Base-by-base conservation (phyloP, 2,329 filamentous ascomycete genomes). In the Basipetospora chlamydospora region DNA sequence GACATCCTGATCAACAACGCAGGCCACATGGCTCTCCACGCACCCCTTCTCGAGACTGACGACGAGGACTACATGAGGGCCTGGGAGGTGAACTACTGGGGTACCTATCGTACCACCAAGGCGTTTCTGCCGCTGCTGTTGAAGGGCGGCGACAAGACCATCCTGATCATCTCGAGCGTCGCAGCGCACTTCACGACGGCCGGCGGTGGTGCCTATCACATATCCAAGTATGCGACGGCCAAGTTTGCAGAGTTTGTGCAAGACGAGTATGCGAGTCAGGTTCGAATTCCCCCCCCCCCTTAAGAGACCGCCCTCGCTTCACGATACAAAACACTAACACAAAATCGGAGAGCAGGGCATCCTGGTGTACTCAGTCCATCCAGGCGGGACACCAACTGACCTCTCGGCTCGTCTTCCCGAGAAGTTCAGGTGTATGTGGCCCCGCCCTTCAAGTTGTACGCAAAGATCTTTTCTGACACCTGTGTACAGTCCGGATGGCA, bases 81-180 rank as follows among this genome's bases (percentile, higher is more conserved):
- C 21, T 65, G 58, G 47, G 61, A 67, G 26, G 59, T 69, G 37
- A 73, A 73, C 40, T 46, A 71, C 20, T 63, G 59, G 33, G 67
- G 68, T 0, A 49, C 57, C 0, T 65, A 66, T 29, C 53, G 67
- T 10, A 46, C 60, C 18, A 57, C 60, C 1, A 52, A 55, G 12
- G 55, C 59, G 1, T 70, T 73, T 42, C 49, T 74, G n/a, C 64
- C 66, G 0, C 37, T 66, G 21, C 41, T 71, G 26, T 43, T 63
- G 5, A 43, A 50, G 16, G 50, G 44, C 4, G 25, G 37, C 0
- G 39, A 46, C 26, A 63, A 62, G 46, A 63, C 57, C 0, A 51
- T 73, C 17, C 50, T 73, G 38, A 66, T 63, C 37, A 50, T 71
- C 23, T 54, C 51, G 5, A 65, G 61, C 28, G 55, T 64, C 2